Conservation (phyloP, 1,284 basidiomycete species). For the Rhodotorula sp. region DNA sequence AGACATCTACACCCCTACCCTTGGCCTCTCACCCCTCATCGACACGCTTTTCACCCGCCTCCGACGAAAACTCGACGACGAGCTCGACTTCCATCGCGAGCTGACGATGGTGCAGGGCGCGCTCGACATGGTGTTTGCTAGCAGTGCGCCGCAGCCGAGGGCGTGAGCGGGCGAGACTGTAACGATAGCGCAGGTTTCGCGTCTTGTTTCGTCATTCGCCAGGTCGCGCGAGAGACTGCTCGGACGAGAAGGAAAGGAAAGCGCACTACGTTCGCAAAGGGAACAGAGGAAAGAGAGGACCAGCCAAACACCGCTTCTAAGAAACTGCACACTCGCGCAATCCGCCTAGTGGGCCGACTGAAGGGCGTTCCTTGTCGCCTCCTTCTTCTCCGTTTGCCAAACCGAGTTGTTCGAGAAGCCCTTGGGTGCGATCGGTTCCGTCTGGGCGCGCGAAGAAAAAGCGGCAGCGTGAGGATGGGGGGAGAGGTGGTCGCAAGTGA, state of each 20-base stretch:
- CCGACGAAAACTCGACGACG: slow-evolving; percentile 76
- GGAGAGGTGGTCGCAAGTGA: slow-evolving; percentile 1
- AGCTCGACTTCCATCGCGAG: slow-evolving; percentile 88
- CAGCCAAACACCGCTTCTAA: no score
- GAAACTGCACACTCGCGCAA: no score
- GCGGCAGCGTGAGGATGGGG: background rate
- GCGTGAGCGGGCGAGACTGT: no score
- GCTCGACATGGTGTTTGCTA: slow-evolving; percentile 74
- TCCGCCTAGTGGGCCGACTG: no score
- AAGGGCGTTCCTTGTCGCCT: background rate
- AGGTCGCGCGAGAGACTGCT: no score
- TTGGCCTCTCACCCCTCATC: slow-evolving; percentile 90
- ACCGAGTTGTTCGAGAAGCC: slow-evolving; percentile 73
- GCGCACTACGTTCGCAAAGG: no score
- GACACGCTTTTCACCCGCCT: slow-evolving; percentile 82
- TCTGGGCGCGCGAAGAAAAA: slow-evolving; percentile 53
- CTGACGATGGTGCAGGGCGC: slow-evolving; percentile 80
- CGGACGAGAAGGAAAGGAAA: no score
- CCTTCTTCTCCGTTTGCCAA: slow-evolving; percentile 66
- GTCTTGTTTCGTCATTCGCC: background rate
- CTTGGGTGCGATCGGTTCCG: slow-evolving; percentile 67
- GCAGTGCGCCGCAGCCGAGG: slow-evolving; percentile 18
- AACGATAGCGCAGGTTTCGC: background rate
- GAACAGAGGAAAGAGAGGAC: no score
- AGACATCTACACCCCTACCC: slow-evolving; percentile 84